Percentiles rank a stretch among this genome's conserved stretches.
Conservation (phyloP, 495 filamentous ascomycete species). For the Aspergillus sclerotioniger region DNA sequence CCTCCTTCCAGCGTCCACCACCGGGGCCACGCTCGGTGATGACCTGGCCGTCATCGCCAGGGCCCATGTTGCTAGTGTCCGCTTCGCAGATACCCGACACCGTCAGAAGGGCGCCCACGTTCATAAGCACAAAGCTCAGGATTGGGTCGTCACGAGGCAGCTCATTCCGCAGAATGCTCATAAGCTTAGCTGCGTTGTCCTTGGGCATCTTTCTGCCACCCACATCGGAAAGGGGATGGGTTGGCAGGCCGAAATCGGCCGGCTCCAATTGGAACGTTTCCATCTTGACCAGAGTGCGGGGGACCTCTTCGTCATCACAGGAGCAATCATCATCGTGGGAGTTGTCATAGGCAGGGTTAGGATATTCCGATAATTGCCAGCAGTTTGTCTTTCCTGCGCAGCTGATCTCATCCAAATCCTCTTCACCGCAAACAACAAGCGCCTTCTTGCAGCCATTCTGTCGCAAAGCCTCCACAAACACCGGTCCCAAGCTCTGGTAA, state of each 20-base stretch:
- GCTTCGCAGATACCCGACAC: slow-evolving; percentile 82
- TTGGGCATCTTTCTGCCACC: slow-evolving; percentile 79
- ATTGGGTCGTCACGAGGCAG: slow-evolving; percentile 75
- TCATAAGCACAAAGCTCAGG: slow-evolving; percentile 89
- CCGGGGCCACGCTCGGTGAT: slow-evolving; percentile 78
- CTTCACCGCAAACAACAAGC: slow-evolving; percentile 88
- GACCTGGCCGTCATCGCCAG: slow-evolving; percentile 69
- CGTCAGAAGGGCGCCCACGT: slow-evolving; percentile 84
- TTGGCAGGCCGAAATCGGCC: slow-evolving; percentile 76
- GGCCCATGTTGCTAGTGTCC: slow-evolving; percentile 71
- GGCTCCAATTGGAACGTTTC: slow-evolving; percentile 76
- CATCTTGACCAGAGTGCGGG: slow-evolving; percentile 52
- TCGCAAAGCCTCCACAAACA: slow-evolving; percentile 81
- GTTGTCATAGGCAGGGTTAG: slow-evolving; percentile 41
- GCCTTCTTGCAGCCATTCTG: slow-evolving; percentile 78
- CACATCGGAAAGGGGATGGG: slow-evolving; percentile 72
- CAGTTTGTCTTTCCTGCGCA: slow-evolving; percentile 84
- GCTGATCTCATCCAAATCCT: slow-evolving; percentile 93
- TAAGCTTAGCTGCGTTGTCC: slow-evolving; percentile 82
- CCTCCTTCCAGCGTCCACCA: slow-evolving; percentile 88
- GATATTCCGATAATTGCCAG: slow-evolving; percentile 69
- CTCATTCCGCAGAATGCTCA: slow-evolving; percentile 70
- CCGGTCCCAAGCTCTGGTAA: slow-evolving; percentile 75
- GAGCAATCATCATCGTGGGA: slow-evolving; percentile 30
- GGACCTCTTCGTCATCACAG: slow-evolving; percentile 38